phyloP scores from a whole-genome alignment of 2,329 filamentous ascomycete genomes.

The Diaporthe batatas region DNA sequence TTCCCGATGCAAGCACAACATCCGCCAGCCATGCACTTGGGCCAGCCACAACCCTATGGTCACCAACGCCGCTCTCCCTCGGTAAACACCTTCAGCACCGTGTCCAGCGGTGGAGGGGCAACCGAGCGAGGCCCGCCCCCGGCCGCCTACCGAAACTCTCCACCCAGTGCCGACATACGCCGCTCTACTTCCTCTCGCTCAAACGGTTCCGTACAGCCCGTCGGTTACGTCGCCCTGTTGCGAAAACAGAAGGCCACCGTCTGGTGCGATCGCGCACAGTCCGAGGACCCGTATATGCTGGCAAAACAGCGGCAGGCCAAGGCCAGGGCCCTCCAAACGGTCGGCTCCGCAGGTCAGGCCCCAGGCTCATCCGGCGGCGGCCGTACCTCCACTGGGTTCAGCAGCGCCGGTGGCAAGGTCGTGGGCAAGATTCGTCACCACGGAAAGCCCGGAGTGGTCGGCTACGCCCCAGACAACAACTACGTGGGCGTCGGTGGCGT shows the following conservation, averaged over 20 bases:
- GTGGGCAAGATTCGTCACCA: constrained; percentile 91
- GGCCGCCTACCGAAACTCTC: constrained; percentile 68
- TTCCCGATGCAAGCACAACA: constrained; percentile 56
- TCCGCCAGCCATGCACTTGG: constrained; percentile 49
- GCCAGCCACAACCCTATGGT: constrained; percentile 50
- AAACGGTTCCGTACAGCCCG: constrained; percentile 68
- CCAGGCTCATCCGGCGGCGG: constrained; percentile 58
- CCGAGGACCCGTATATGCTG: constrained; percentile 86
- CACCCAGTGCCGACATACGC: constrained; percentile 69
- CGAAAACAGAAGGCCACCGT: constrained; percentile 98
- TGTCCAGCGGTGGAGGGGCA: constrained; percentile 61
- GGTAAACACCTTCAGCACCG: constrained; percentile 78
- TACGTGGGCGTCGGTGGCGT: constrained; percentile 83
- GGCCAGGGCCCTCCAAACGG: constrained; percentile 87
- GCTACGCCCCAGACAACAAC: constrained; percentile 83
- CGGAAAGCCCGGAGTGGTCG: constrained; percentile 81
- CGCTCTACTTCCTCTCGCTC: constrained; percentile 88
- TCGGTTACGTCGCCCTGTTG: constrained; percentile 95
- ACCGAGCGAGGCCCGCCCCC: constrained; percentile 61
- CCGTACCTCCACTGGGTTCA: constrained; percentile 74
- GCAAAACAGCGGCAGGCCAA: constrained; percentile 90
- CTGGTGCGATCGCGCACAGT: constrained; percentile 95
- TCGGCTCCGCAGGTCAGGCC: constrained; percentile 70
- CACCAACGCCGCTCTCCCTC: constrained; percentile 72
- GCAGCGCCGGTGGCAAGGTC: constrained; percentile 71